Evolutionary conservation across 352 stramenopile species (phyloP).

Genomic region (Pilasporangium apinafurcum): DNA sequence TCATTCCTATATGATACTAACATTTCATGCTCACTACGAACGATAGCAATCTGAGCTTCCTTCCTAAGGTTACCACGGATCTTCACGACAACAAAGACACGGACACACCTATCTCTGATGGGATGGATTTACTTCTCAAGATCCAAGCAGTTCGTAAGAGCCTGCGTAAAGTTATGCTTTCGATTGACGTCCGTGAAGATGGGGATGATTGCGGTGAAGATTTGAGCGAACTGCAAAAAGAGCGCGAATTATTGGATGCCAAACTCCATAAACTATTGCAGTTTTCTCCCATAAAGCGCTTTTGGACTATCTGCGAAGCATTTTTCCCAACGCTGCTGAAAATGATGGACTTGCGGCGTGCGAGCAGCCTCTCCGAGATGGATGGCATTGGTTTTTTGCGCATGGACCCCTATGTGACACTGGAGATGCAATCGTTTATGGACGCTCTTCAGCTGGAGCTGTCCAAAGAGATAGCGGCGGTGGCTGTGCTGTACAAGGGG

Average conservation of each 20-base stretch:
- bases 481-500: constrained; percentile 45
- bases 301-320: constrained; percentile 18
- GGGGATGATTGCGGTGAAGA: background rate
- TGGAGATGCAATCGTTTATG: constrained; percentile 47
- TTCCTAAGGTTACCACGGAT: too few relatives aligned
- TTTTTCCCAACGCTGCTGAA: constrained; percentile 44
- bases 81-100: too few relatives aligned
- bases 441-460: constrained; percentile 27
- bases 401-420: constrained; percentile 39
- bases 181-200: constrained; percentile 12
- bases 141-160: constrained; percentile 28
- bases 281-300: constrained; percentile 18
- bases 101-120: constrained; percentile 20
- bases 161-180: constrained; percentile 34
- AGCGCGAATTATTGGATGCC: constrained; percentile 5
- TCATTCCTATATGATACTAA: too few relatives aligned
- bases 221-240: background rate
- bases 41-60: constrained; percentile 13
- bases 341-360: constrained; percentile 17
- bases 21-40: too few relatives aligned
- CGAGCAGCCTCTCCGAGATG: constrained; percentile 33
- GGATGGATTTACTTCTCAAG: constrained; percentile 40
- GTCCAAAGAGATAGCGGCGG: constrained; percentile 1
- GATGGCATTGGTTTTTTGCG: constrained; percentile 37
- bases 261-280: constrained; percentile 20